phyloP scores from a whole-genome alignment of 2,329 filamentous ascomycete genomes.

The Lecanoromycetidae sp. region DNA sequence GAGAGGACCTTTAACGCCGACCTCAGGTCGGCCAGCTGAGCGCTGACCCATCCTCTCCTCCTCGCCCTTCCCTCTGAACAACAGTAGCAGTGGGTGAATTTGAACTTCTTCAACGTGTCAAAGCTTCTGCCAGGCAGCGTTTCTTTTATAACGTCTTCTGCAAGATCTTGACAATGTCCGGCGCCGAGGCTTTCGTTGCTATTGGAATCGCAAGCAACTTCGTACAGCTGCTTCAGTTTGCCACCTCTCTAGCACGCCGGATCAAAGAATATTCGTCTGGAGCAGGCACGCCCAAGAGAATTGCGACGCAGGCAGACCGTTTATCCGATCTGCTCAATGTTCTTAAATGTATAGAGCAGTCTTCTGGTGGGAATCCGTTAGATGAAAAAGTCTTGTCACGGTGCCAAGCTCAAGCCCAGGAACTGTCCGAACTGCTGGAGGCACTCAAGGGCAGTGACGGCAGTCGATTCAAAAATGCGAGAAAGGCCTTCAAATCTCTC shows the following conservation, averaged over 20 bases:
- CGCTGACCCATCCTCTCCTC: no score
- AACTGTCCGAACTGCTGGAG: slow-evolving; percentile 1
- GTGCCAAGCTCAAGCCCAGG: slow-evolving; percentile 5
- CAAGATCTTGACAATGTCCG: no score
- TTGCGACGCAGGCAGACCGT: slow-evolving; percentile 1
- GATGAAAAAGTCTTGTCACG: not conserved
- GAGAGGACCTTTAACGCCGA: no score
- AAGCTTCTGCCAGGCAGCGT: no score
- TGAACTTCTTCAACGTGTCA: no score
- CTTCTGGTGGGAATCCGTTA: not conserved
- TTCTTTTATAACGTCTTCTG: no score
- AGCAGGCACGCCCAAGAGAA: not conserved
- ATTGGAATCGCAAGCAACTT: slow-evolving; percentile 8
- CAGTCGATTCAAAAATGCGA: not conserved
- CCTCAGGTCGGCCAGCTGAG: no score
- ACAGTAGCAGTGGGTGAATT: no score
- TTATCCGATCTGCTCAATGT: slow-evolving; percentile 5
- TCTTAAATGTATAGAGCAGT: slow-evolving; percentile 1
- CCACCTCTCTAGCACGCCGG: not conserved
- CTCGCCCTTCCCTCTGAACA: no score
- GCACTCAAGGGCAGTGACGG: slow-evolving; percentile 1
- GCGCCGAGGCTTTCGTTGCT: slow-evolving; percentile 6
- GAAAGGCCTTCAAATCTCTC: slow-evolving; percentile 5
- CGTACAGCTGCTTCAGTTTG: slow-evolving; percentile 8
- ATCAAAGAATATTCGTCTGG: slow-evolving; percentile 7